Base-by-base conservation (phyloP, 192 early-diverging fungal genomes). In the Entomortierella beljakovae region DNA sequence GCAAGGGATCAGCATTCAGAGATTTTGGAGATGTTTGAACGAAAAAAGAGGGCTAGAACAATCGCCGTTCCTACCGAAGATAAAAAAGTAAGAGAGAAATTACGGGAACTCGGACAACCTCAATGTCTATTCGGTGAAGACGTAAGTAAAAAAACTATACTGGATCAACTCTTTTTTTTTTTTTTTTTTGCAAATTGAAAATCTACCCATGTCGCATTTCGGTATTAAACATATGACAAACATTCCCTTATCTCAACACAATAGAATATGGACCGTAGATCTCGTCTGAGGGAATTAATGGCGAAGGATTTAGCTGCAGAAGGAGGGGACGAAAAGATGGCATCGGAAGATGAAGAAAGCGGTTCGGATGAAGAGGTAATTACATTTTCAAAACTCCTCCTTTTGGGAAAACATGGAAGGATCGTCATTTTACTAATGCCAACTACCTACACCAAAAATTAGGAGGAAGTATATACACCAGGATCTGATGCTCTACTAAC, bases 41-140 rank as follows among this genome's bases (percentile, higher is more conserved):
- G 94, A 37, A 92, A 92, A 70, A 86, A 90, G 58, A 73, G 92
- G 1, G 94, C 95, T 0, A 82, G 93, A 38, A 81, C 88, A 29
- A 69, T 99, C 3, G 96, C 93, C 23, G 94, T 98, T 0, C 97
- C 97, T 3, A 99, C 97, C 9, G 92, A 95, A 42, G 97, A 99
- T 81, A 70, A 73, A 16, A 83, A 88, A 43, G 96, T 99, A 20
- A 80, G 93, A 20, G 83, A 82, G 46, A 81, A 86, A 51, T 84
- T 99, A 40, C 83, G 95, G 49, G 91, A 95, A 49, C 76, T 91
- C 35, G 89, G 88, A 1, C 92, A 97, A 54, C 97, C 97, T 1
- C 90, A 95, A 69, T 97, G 95, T 55, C 80, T 97, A 0, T 99
- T 99, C 80, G 97, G 90, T 37, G 97, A 99, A 88, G 97, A 94